Evolutionary conservation across 345 rosid genomes (phyloP).

Genomic region (Xanthoceras sorbifolium): DNA sequence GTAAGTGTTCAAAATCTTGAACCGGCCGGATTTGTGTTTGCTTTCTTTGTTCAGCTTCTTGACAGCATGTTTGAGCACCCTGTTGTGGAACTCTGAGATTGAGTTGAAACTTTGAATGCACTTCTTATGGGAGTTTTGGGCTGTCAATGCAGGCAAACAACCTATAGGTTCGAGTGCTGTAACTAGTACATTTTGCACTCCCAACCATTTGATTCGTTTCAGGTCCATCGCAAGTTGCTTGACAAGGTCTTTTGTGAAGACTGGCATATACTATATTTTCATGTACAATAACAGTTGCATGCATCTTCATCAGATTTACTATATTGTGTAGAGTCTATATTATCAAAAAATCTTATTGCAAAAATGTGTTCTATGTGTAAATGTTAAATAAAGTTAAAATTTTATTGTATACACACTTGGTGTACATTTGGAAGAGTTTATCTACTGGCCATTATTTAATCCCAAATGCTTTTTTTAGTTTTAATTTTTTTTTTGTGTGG

Average conservation of each 20-base stretch:
- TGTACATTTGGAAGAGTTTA: too few species aligned
- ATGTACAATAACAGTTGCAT: neutral
- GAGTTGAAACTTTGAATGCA: slow-evolving; percentile 32
- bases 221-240: slow-evolving; percentile 31
- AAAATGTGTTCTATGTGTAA: too few species aligned
- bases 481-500: too few species aligned
- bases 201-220: slow-evolving; percentile 28
- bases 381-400: too few species aligned
- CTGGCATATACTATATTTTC: slow-evolving; percentile 20
- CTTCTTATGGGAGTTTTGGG: slow-evolving; percentile 22
- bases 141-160: slow-evolving; percentile 36
- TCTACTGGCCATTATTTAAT: too few species aligned
- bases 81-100: slow-evolving; percentile 35
- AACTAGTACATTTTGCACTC: slow-evolving; percentile 39
- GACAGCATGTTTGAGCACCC: slow-evolving; percentile 14
- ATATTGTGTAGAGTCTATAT: too few species aligned
- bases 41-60: slow-evolving; percentile 24
- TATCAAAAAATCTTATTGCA: too few species aligned
- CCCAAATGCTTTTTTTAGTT: too few species aligned
- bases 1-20: slow-evolving; percentile 31
- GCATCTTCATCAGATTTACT: too few species aligned
- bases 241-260: slow-evolving; percentile 19
- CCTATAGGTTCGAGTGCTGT: slow-evolving; percentile 31
- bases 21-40: neutral
- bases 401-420: too few species aligned